Base-by-base conservation (phyloP, 768 basidiomycete genomes). In the Lyophyllum semitale region DNA sequence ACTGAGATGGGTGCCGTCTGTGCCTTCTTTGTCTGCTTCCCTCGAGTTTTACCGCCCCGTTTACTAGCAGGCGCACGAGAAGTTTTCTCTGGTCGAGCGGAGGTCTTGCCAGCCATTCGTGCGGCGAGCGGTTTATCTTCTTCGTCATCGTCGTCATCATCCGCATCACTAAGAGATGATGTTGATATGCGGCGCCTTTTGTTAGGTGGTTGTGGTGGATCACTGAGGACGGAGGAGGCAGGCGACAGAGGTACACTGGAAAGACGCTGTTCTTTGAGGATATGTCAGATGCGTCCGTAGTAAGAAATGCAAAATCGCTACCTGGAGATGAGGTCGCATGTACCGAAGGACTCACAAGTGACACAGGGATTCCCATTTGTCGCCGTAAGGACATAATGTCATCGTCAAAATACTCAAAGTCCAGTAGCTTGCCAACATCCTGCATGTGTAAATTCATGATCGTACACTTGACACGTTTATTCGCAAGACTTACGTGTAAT, bases 391-490 rank as follows among this genome's bases (percentile, higher is more conserved):
- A 86, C 25, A 76, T 64, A 41, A 93, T 84, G 59, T 87, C 84
- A 18, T 84, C 84, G 68, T 93, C 86, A 12, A 74, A 74, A 68
- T 92, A 92, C 45, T 80, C 77, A 62, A 95, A 95, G 71, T 93
- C 88, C n/a, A 89, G 76, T 9, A 95, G 76, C 63, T 83, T 83
- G 45, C 84, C 85, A 29, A 78, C 80, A 68, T 91, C 91, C 92
- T 96, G 66, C 22, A 26, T 26, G 18, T 41, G 26, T 49, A 56
- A 25, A 15, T 49, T 54, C 45, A 53, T 49, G 20, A 23, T 5
- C 30, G 17, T 37, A 26, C 7, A 18, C 11, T 37, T 30, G n/a
- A 29, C 22, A 26, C 22, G 30, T 2, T n/a, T 40, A 1, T n/a
- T 45, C 22, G 40, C 32, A 32, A 53, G 44, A 64, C 85, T 59